A percentile compares a stretch with the other conserved stretches of the same genome.
Conservation (phyloP, 2,329 filamentous ascomycete genomes). For the Clonostachys rhizophaga region DNA sequence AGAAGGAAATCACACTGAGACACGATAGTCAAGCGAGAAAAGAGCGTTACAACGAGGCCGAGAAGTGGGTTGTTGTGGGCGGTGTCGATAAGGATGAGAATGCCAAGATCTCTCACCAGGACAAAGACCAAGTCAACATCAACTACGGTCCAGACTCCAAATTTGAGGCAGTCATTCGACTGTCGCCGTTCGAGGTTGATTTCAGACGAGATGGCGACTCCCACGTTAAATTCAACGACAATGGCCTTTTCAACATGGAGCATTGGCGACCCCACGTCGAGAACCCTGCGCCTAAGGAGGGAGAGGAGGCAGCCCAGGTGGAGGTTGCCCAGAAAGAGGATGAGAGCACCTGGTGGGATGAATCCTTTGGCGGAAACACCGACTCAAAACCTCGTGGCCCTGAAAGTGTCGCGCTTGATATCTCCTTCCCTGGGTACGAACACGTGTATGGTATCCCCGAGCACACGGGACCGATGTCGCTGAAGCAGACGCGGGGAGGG, state of each 20-base stretch:
- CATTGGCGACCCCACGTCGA: slow-evolving; percentile 92
- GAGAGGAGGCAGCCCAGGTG: slow-evolving; percentile 35
- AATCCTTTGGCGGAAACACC: slow-evolving; percentile 90
- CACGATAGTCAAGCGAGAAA: slow-evolving; percentile 82
- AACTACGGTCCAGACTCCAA: slow-evolving; percentile 72
- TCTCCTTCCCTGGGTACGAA: slow-evolving; percentile 85
- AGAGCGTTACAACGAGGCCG: slow-evolving; percentile 90
- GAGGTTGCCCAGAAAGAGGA: slow-evolving; percentile 41
- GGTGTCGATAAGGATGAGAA: slow-evolving; percentile 68
- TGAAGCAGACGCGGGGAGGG: slow-evolving; percentile 87
- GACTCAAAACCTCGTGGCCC: slow-evolving; percentile 94
- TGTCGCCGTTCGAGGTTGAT: slow-evolving; percentile 78
- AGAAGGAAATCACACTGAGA: slow-evolving; percentile 82
- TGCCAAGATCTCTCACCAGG: slow-evolving; percentile 63
- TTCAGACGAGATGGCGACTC: slow-evolving; percentile 80
- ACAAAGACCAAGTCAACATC: slow-evolving; percentile 66
- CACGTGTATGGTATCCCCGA: slow-evolving; percentile 94
- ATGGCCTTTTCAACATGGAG: slow-evolving; percentile 88
- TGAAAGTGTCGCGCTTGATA: slow-evolving; percentile 86
- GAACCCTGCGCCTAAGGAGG: slow-evolving; percentile 49
- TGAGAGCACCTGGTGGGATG: slow-evolving; percentile 96
- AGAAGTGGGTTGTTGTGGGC: slow-evolving; percentile 81
- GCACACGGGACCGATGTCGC: slow-evolving; percentile 80
- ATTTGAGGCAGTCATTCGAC: slow-evolving; percentile 79
- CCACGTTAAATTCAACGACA: slow-evolving; percentile 84